A percentile compares a stretch with the other conserved stretches of the same genome.
Conservation (phyloP, 106 monocot species). For the Dioscorea zingiberensis region DNA sequence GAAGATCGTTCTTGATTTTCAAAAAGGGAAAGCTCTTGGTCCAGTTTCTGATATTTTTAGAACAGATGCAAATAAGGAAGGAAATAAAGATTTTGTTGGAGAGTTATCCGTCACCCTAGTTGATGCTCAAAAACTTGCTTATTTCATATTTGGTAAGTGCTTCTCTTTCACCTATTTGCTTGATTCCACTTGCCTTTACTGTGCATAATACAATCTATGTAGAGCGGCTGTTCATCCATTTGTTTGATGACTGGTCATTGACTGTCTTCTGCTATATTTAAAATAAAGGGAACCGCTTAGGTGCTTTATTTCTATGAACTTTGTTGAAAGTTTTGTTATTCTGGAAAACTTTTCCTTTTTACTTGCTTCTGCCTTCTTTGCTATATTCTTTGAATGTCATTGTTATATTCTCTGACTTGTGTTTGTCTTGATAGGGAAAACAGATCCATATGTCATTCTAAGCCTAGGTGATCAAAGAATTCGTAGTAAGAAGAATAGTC, state of each 20-base stretch:
- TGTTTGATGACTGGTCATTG: too few relatives aligned
- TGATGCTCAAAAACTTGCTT: constrained; percentile 75
- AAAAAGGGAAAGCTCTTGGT: constrained; percentile 55
- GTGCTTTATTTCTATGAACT: too few relatives aligned
- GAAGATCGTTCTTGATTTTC: constrained; percentile 78
- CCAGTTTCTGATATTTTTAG: constrained; percentile 41
- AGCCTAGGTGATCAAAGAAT: constrained; percentile 82
- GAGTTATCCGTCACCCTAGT: constrained; percentile 72
- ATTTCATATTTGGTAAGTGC: constrained; percentile 47
- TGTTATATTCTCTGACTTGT: too few relatives aligned
- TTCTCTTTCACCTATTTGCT: constrained; percentile 4
- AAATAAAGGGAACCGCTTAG: too few relatives aligned
- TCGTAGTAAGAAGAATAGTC: constrained; percentile 93
- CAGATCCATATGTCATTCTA: constrained; percentile 92
- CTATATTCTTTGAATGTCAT: too few relatives aligned
- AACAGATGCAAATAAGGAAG: constrained; percentile 32
- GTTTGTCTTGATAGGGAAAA: constrained; percentile 56
- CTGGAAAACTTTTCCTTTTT: too few relatives aligned
- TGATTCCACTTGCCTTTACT: background rate
- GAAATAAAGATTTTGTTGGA: constrained; percentile 58
- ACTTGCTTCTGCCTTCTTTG: too few relatives aligned
- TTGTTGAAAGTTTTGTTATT: too few relatives aligned
- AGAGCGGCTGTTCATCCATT: too few relatives aligned
- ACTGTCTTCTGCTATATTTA: too few relatives aligned
- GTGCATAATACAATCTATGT: too few relatives aligned